A percentile compares a stretch with the other conserved stretches of the same genome.
These are phyloP conservation scores for Fraxinus platypoda DNA, from an alignment of 305 asterid genomes.

Conservation along the genomic window DNA sequence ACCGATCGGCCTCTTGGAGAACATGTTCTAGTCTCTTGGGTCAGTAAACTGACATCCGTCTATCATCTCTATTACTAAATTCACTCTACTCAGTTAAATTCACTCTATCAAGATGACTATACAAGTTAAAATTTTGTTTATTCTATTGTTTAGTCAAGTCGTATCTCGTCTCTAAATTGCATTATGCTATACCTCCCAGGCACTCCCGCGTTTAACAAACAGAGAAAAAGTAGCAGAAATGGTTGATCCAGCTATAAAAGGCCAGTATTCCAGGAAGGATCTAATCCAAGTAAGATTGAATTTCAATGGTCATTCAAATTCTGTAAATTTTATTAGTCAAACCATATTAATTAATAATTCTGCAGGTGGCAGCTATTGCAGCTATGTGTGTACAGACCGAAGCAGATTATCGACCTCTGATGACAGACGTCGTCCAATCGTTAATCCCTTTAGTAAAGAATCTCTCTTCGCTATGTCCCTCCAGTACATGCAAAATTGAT, in stretches of 20 bases:
- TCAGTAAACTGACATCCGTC: constrained; percentile 20
- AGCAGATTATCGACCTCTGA: constrained; percentile 79
- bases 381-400: constrained; percentile 86
- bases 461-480: constrained; percentile 29
- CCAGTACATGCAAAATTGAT: constrained; percentile 37
- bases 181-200: constrained; percentile 34
- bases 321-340: background rate
- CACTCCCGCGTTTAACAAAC: constrained; percentile 74
- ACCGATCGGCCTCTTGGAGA: constrained; percentile 67
- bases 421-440: constrained; percentile 84
- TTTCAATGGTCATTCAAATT: background rate
- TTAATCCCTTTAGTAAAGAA: constrained; percentile 68
- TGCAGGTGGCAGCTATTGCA: constrained; percentile 79
- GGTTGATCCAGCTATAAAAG: constrained; percentile 66
- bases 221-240: constrained; percentile 68
- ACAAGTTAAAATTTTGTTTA: background rate
- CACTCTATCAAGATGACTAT: background rate
- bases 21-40: constrained; percentile 78
- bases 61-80: constrained; percentile 2
- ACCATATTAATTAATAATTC: background rate
- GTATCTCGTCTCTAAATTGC: background rate
- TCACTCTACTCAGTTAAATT: background rate
- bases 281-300: constrained; percentile 56
- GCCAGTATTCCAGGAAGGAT: constrained; percentile 58
- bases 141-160: background rate